These are phyloP conservation scores for Hypoxylon sp. DNA, from an alignment of 2,329 filamentous ascomycete genomes.

Conservation along the genomic window DNA sequence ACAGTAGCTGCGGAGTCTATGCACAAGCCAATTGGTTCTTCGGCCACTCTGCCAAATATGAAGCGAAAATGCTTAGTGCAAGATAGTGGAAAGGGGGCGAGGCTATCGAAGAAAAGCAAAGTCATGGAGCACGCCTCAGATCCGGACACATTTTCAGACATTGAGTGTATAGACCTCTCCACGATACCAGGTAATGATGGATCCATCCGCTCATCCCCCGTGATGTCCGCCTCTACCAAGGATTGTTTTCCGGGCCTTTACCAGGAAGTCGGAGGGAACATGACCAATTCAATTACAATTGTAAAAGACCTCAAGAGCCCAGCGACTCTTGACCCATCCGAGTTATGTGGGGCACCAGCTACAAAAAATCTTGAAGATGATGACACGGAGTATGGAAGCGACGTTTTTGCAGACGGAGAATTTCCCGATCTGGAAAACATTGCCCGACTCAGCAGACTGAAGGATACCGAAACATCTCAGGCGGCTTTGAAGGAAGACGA, in stretches of 20 bases:
- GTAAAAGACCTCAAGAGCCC: slow-evolving; percentile 31
- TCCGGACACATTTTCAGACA: slow-evolving; percentile 32
- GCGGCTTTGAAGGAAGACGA: slow-evolving; percentile 38
- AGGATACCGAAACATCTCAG: slow-evolving; percentile 18
- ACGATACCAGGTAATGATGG: slow-evolving; percentile 32
- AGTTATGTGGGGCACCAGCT: background rate
- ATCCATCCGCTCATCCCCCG: background rate
- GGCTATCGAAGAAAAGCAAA: slow-evolving; percentile 22
- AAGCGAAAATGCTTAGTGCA: slow-evolving; percentile 32
- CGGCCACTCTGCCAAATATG: slow-evolving; percentile 9
- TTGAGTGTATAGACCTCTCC: slow-evolving; percentile 52
- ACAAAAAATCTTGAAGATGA: background rate
- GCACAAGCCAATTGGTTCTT: background rate
- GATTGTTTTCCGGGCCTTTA: slow-evolving; percentile 1
- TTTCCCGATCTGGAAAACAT: slow-evolving; percentile 49
- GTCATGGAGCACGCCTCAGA: background rate
- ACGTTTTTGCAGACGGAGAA: slow-evolving; percentile 45
- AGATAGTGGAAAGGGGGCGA: background rate
- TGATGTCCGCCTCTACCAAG: background rate
- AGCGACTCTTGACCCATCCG: background rate
- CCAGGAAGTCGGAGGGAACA: slow-evolving; percentile 21
- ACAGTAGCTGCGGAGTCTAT: slow-evolving; percentile 1
- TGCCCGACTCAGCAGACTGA: slow-evolving; percentile 17
- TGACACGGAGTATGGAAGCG: slow-evolving; percentile 25
- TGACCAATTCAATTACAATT: slow-evolving; percentile 9